Conservation (phyloP, 148 eudicot genomes). For the Camellia japonica region DNA sequence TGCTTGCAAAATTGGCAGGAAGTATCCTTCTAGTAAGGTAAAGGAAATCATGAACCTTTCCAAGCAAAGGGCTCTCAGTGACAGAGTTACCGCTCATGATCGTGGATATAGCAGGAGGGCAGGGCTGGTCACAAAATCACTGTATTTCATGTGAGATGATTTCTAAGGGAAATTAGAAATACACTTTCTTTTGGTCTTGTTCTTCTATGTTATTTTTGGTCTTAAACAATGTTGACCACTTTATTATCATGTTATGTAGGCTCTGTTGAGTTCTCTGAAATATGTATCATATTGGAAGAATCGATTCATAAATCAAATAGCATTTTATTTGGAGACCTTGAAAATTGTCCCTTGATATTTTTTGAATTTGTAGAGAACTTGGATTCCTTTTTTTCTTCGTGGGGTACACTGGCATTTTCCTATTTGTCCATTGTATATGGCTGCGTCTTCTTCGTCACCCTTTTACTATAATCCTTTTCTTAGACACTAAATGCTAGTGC, state of each 20-base stretch:
- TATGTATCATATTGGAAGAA: background rate
- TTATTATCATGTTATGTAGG: background rate
- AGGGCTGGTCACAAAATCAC: background rate
- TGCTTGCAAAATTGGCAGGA: background rate
- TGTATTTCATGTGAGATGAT: background rate
- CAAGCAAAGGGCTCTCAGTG: background rate
- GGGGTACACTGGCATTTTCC: background rate
- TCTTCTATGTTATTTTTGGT: background rate
- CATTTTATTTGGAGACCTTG: background rate
- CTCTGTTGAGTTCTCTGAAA: background rate
- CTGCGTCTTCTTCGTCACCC: background rate
- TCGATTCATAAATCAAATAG: background rate
- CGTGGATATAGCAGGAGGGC: background rate
- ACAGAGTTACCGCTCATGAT: background rate
- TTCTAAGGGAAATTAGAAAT: background rate
- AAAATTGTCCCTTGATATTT: too few species aligned
- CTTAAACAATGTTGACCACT: background rate
- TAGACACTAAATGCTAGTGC: background rate
- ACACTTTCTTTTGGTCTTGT: background rate
- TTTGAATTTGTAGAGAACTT: background rate
- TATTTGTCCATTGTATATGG: too few species aligned
- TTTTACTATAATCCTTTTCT: too few species aligned
- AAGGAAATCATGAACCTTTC: background rate
- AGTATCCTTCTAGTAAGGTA: background rate
- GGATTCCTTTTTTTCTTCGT: background rate